These are phyloP conservation scores for Aspergillus avenaceus DNA, from an alignment of 495 filamentous ascomycete species.

Conservation along the genomic window DNA sequence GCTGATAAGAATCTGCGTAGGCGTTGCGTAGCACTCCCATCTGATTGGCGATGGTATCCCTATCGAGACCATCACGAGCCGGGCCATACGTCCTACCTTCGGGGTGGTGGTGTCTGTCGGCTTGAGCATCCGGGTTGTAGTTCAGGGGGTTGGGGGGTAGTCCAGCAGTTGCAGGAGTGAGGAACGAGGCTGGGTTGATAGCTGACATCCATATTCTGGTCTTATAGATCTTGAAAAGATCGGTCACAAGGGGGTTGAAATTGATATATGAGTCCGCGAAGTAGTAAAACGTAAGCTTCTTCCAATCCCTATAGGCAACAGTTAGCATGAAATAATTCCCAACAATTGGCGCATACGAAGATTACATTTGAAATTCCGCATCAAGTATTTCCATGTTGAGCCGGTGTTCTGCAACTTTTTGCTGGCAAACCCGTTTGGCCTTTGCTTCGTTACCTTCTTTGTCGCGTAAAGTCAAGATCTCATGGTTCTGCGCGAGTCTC, in stretches of 20 bases:
- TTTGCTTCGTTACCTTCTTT: constrained; percentile 98
- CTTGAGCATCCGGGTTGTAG: constrained; percentile 31
- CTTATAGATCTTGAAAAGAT: constrained; percentile 98
- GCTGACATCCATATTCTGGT: constrained; percentile 99
- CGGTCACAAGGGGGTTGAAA: constrained; percentile 94
- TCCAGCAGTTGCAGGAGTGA: constrained; percentile 67
- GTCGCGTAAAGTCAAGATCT: constrained; percentile 79
- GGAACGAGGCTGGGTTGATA: constrained; percentile 96
- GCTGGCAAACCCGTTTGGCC: constrained; percentile 91
- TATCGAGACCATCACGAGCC: constrained; percentile 26
- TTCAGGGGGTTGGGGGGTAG: constrained; percentile 39
- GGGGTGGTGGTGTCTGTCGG: constrained; percentile 33
- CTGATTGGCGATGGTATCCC: constrained; percentile 29
- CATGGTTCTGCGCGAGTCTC: constrained; percentile 83
- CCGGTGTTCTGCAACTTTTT: constrained; percentile 91
- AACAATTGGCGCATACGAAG: constrained; percentile 2
- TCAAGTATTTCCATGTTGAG: constrained; percentile 98
- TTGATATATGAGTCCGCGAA: constrained; percentile 98
- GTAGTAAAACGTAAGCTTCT: constrained; percentile 98
- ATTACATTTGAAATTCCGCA: constrained; percentile 98
- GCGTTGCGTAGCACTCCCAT: constrained; percentile 31
- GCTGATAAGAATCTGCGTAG: constrained; percentile 36
- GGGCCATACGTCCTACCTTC: constrained; percentile 28
- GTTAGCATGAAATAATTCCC: background rate
- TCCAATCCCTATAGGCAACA: constrained; percentile 74